phyloP scores from a whole-genome alignment of 768 basidiomycete genomes.

The Peribolospora baueri region DNA sequence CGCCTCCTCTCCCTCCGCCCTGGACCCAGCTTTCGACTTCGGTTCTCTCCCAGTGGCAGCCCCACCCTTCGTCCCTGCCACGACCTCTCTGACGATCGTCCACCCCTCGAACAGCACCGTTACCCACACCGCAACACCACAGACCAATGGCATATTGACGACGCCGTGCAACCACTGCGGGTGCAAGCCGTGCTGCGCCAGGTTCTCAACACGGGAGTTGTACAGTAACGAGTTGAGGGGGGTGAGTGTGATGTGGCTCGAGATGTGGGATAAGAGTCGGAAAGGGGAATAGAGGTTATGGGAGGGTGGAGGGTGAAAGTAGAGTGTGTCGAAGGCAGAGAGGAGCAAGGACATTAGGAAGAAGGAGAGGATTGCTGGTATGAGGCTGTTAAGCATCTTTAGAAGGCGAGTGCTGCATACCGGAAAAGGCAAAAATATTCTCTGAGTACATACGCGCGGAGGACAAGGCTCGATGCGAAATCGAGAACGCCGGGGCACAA shows the following conservation, averaged over 20 bases:
- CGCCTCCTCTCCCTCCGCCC: too few relatives aligned
- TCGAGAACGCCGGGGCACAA: too few relatives aligned
- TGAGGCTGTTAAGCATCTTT: too few relatives aligned
- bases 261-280: not conserved
- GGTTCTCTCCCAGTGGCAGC: too few relatives aligned
- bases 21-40: too few relatives aligned
- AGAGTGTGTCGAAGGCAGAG: not conserved
- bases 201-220: constrained; percentile 7
- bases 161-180: constrained; percentile 8
- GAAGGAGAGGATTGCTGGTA: constrained; percentile 1
- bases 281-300: not conserved
- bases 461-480: too few relatives aligned
- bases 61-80: too few relatives aligned
- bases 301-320: too few relatives aligned
- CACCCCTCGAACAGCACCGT: not conserved
- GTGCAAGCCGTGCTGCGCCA: constrained; percentile 11
- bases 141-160: constrained; percentile 10
- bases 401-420: too few relatives aligned
- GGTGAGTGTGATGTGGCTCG: not conserved
- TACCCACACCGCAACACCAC: constrained; percentile 1
- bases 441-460: too few relatives aligned
- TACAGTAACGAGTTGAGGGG: constrained; percentile 10
- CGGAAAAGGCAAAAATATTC: too few relatives aligned
- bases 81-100: too few relatives aligned
- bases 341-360: not conserved